Evolutionary conservation across 2,329 filamentous ascomycete species (phyloP), one percentile per base, ranked within the genome.

Genomic region (Epichloe glyceriae): DNA sequence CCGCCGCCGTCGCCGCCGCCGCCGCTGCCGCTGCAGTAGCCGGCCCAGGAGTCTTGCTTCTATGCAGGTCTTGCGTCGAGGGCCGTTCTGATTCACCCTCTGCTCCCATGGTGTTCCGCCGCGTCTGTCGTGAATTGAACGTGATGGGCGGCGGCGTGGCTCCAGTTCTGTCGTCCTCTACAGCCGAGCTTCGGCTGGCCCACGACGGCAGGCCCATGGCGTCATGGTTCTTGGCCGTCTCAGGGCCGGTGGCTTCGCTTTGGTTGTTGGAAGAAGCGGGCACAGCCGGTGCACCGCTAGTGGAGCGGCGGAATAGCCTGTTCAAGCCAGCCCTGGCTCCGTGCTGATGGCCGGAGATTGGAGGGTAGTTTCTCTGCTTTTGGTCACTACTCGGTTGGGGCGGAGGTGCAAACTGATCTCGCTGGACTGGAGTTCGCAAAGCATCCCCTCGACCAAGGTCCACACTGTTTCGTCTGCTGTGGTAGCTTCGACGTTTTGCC

Each of bases 131-230:
- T 20, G 61, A 64, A 47, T 72, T 74, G 15, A 76, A 68, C 66
- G 73, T 62, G 47, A 80, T 80, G 2, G 77, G 77, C 4, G 77
- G 77, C 3, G 77, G 77, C 7, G 77, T 80, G 0, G 75, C 73
- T 33, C 76, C 72, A 1, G 66, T 61, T 4, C 69, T 61, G 10
- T 75, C 73, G 4, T 74, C 72, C 1, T 72, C 71, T 0, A 56
- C 52, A 0, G 62, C 52, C 3, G 65, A 62, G 14, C 56, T 62
- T 15, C 69, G 63, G 49, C 62, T 65, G 6, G 62, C 62, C 67
- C 65, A 73, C 8, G 65, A 71, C 8, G 65, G 71, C 37, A 69
- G 58, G 6, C 70, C 72, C 48, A 70, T 67, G 0, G 57, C 49
- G 6, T 56, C 50, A 33, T 59, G 58, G 39, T 53, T 58, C 52